Evolutionary conservation across 176 grass and related monocot species (phyloP), one percentile per base, ranked within the genome.

Genomic region (Elymus sibiricus): DNA sequence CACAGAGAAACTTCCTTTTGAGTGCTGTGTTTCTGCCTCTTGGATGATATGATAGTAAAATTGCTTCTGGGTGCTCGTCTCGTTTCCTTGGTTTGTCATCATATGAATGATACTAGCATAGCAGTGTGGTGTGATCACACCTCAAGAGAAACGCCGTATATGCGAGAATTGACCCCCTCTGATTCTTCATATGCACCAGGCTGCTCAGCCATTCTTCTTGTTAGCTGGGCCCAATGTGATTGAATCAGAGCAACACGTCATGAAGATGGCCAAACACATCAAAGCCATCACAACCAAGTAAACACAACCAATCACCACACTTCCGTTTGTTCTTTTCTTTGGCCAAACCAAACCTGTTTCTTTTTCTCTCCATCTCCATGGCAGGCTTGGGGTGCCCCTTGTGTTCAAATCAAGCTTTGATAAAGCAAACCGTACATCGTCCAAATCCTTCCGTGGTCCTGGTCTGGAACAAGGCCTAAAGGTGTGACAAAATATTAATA

Each of bases 341-440:
- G 40, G 28, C 11, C 27, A 79, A 79, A 56, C n/a, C 27, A 58
- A 78, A 11, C 40, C 42, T 84, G n/a, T 11, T 68, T 9, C 2
- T 29, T 29, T 0, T 86, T 83, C n/a, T 72, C 24, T 39, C 44
- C 32, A n/a, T n/a, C n/a, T n/a, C n/a, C n/a, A 47, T 65, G 25
- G 43, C 82, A 98, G 95, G 82, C 89, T 98, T 62, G 93, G 95
- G 22, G 77, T 98, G 65, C 93, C 89, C 31, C 87, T 98, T 42
- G 93, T 98, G 68, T 98, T 98, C 86, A 98, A 98, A 82, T 95
- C 89, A 22, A 98, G 95, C 81, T 98, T 98, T 82, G 95, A 98
- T 70, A 98, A 98, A 84, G 95, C 95, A 74, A 98, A 98, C 51
- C 95, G 93, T 65, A 98, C 95, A 60, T 98, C 95, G 14, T 95